Evolutionary conservation across 2,329 filamentous ascomycete genomes (phyloP).

Genomic region (Xylariaceae sp.): DNA sequence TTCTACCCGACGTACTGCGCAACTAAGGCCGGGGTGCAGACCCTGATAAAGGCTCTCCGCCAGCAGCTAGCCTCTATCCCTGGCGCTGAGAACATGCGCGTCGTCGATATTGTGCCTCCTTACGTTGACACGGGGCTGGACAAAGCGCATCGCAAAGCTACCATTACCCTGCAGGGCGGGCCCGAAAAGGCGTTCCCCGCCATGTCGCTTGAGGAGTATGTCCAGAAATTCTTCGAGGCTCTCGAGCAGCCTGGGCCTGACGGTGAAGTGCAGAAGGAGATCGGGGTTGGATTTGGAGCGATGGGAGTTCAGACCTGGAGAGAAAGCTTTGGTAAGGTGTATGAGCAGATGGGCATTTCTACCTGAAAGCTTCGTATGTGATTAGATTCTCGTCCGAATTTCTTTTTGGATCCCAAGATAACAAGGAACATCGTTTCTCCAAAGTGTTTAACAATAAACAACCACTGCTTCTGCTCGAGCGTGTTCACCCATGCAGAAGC

Average conservation of each 20-base stretch:
- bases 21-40: conserved; percentile 42
- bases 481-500: no score
- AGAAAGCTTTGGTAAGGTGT: background rate
- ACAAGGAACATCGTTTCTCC: no score
- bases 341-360: background rate
- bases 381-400: no score
- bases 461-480: no score
- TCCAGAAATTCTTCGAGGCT: conserved; percentile 36
- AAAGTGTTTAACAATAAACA: no score
- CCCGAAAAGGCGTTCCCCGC: conserved; percentile 33
- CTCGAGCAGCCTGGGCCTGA: conserved; percentile 32
- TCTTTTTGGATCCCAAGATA: no score
- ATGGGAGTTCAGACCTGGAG: background rate
- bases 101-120: conserved; percentile 45
- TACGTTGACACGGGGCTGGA: conserved; percentile 46
- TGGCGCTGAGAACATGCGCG: conserved; percentile 34
- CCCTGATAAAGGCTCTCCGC: conserved; percentile 37
- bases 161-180: conserved; percentile 29
- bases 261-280: conserved; percentile 36
- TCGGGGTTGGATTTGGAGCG: conserved; percentile 38
- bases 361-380: no score
- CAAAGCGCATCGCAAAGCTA: conserved; percentile 30
- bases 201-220: conserved; percentile 43
- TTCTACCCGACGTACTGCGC: conserved; percentile 42
- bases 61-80: conserved; percentile 34